These are phyloP conservation scores for Colletotrichum sp. DNA, from an alignment of 2,329 filamentous ascomycete genomes.

Conservation along the genomic window DNA sequence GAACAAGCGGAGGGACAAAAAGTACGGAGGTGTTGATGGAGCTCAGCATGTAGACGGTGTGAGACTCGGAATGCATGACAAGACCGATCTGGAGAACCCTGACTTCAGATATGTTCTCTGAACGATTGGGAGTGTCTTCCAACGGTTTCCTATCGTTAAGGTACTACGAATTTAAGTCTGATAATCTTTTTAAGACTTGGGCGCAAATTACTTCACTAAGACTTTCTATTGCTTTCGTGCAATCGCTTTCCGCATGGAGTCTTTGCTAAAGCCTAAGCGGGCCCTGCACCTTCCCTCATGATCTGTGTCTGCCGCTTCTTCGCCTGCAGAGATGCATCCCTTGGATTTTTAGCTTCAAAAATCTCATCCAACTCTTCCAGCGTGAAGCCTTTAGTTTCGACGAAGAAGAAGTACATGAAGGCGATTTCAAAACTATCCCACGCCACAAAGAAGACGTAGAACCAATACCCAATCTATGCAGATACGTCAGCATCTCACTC, in stretches of 20 bases:
- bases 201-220: neutral
- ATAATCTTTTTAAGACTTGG: neutral
- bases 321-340: slow-evolving; percentile 37
- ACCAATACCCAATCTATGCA: slow-evolving; percentile 36
- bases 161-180: fast-evolving
- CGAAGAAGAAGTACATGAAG: slow-evolving; percentile 24
- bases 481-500: neutral
- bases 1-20: neutral
- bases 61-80: slow-evolving; percentile 28
- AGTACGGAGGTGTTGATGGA: neutral
- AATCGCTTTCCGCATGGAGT: neutral
- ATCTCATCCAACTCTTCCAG: slow-evolving; percentile 61
- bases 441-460: slow-evolving; percentile 40
- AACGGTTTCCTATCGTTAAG: fast-evolving
- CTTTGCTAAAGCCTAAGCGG: neutral
- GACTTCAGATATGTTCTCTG: slow-evolving; percentile 28
- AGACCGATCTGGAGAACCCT: slow-evolving; percentile 28
- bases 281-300: slow-evolving; percentile 2
- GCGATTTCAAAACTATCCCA: slow-evolving; percentile 38
- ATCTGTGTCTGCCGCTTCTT: slow-evolving; percentile 38
- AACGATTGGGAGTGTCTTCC: neutral
- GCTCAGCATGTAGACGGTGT: slow-evolving; percentile 19
- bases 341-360: slow-evolving; percentile 45
- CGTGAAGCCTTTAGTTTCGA: slow-evolving; percentile 59
- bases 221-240: neutral